Evolutionary conservation across 1,284 basidiomycete genomes (phyloP).

Genomic region (Naganishia sp.): DNA sequence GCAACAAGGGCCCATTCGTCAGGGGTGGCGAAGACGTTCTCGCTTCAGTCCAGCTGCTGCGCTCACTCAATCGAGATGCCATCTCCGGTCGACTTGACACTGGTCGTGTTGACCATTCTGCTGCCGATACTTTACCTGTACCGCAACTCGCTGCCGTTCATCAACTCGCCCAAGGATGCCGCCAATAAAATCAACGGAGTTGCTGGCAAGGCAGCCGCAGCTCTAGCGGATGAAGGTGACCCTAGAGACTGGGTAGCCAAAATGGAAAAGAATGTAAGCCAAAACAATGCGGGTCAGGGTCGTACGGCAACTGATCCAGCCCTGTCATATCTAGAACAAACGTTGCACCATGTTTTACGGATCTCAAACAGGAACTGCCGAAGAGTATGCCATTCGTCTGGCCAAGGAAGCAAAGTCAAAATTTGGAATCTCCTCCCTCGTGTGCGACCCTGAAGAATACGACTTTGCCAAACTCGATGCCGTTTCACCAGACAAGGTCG

Average conservation of each 20-base stretch:
- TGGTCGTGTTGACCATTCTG: conserved; percentile 45
- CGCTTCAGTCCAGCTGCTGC: background rate
- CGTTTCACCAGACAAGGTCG: conserved; percentile 77
- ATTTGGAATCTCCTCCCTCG: conserved; percentile 87
- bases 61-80: conserved; percentile 39
- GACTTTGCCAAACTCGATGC: conserved; percentile 95
- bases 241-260: conserved; percentile 85
- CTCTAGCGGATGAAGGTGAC: conserved; percentile 68
- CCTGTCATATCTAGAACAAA: conserved; percentile 69
- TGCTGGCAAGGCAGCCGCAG: conserved; percentile 33
- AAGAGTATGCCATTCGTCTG: conserved; percentile 90
- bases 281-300: background rate
- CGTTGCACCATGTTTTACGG: conserved; percentile 93
- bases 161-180: conserved; percentile 32
- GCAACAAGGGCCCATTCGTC: background rate
- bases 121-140: conserved; percentile 50
- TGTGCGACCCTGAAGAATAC: conserved; percentile 95
- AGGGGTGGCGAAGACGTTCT: background rate
- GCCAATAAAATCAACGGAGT: conserved; percentile 19
- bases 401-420: conserved; percentile 93
- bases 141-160: conserved; percentile 50
- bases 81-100: conserved; percentile 46
- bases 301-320: background rate
- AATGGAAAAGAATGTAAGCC: conserved; percentile 82
- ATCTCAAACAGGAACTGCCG: conserved; percentile 93